Evolutionary conservation across 495 filamentous ascomycete species (phyloP).

Genomic region (Penicillium soppii): DNA sequence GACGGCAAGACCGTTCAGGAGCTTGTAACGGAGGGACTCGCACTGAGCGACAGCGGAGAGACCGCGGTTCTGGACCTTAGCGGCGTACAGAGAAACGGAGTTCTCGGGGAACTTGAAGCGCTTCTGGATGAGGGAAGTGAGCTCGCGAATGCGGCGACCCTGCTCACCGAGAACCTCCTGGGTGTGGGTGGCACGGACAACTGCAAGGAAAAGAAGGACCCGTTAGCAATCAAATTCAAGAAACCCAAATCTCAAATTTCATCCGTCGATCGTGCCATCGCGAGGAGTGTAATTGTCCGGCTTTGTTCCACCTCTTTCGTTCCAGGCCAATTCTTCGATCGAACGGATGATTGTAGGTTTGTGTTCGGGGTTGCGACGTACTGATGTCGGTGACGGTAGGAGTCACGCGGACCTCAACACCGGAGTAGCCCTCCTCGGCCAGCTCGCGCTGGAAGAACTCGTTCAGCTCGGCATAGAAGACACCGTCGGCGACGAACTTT

Average conservation of each 20-base stretch:
- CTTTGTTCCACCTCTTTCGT: conserved; percentile 10
- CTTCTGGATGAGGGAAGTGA: conserved; percentile 99
- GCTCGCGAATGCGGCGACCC: conserved; percentile 98
- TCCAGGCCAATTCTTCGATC: conserved; percentile 9
- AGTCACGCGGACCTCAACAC: conserved; percentile 99
- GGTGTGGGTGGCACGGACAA: conserved; percentile 99
- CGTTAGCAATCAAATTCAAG: conserved; percentile 35
- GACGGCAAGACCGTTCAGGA: conserved; percentile 97
- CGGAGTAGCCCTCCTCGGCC: conserved; percentile 99
- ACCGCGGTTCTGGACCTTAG: conserved; percentile 99
- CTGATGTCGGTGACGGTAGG: conserved; percentile 99
- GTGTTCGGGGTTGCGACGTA: conserved; percentile 42
- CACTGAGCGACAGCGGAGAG: conserved; percentile 99
- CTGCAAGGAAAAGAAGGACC: conserved; percentile 37
- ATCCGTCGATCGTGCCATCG: conserved; percentile 4
- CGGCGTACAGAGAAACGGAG: conserved; percentile 98
- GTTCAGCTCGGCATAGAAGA: conserved; percentile 99
- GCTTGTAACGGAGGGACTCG: conserved; percentile 99
- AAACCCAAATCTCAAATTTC: conserved; percentile 9
- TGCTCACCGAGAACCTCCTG: conserved; percentile 99
- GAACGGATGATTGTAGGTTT: conserved; percentile 5
- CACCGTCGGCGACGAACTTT: conserved; percentile 99
- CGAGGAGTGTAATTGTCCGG: conserved; percentile 4
- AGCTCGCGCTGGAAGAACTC: conserved; percentile 99
- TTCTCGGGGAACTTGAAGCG: conserved; percentile 99